A percentile compares a stretch with the other conserved stretches of the same genome.
phyloP scores from a whole-genome alignment of 306 rosid species.

The Gastrolobium bilobum region DNA sequence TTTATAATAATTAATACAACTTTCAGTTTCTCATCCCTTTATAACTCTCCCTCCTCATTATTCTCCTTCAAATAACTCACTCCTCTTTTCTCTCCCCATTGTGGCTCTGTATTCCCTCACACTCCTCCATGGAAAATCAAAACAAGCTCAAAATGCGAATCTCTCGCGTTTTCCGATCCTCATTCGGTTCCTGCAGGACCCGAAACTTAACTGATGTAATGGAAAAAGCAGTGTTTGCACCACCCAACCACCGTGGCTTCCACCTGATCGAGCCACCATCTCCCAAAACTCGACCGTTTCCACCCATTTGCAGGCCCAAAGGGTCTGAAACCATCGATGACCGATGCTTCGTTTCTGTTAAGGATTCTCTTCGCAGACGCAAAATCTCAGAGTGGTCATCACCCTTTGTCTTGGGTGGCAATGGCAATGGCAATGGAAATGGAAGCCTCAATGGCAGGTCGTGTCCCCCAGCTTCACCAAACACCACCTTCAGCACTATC shows the following conservation, averaged over 20 bases:
- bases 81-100: neutral
- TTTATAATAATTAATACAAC: constrained; percentile 38
- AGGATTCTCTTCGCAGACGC: constrained; percentile 60
- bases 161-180: constrained; percentile 86
- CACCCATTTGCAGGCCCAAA: constrained; percentile 61
- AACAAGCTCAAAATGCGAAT: constrained; percentile 72
- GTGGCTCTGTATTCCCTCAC: neutral
- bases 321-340: constrained; percentile 31
- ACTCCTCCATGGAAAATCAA: constrained; percentile 70
- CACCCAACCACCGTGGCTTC: constrained; percentile 32
- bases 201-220: constrained; percentile 70
- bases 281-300: constrained; percentile 52
- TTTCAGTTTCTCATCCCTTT: constrained; percentile 59
- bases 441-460: constrained; percentile 25
- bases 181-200: constrained; percentile 83
- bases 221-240: constrained; percentile 65
- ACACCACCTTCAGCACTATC: constrained; percentile 55
- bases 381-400: constrained; percentile 60
- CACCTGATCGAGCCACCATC: constrained; percentile 48
- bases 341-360: constrained; percentile 50
- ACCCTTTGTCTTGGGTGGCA: constrained; percentile 47
- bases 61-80: constrained; percentile 28
- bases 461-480: constrained; percentile 64
- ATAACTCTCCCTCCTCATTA: constrained; percentile 20
- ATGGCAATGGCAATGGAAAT: neutral